Evolutionary conservation across 2,329 filamentous ascomycete genomes (phyloP).

Genomic region (Parastagonospora avenae): DNA sequence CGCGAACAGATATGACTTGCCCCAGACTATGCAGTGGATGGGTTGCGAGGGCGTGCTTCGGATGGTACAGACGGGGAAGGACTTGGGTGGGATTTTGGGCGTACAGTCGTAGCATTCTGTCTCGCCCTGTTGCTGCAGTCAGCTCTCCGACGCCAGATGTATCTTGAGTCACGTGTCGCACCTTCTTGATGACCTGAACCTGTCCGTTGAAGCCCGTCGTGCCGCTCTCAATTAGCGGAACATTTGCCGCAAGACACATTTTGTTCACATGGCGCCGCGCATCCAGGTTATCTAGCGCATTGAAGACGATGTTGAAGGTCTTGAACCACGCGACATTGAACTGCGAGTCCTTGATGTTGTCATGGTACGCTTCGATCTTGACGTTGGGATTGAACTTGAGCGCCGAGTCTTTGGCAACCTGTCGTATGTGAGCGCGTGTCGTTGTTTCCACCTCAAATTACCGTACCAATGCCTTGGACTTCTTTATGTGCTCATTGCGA

Average conservation of each 20-base stretch:
- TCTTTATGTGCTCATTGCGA: constrained; percentile 95
- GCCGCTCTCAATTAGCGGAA: constrained; percentile 92
- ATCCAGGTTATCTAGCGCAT: constrained; percentile 94
- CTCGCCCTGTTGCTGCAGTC: constrained; percentile 57
- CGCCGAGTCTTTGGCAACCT: constrained; percentile 93
- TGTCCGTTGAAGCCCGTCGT: constrained; percentile 98
- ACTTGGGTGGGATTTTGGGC: constrained; percentile 86
- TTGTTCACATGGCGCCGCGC: constrained; percentile 93
- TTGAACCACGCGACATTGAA: constrained; percentile 92
- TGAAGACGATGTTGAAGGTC: constrained; percentile 85
- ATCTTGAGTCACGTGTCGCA: constrained; percentile 25
- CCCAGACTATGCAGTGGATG: constrained; percentile 99
- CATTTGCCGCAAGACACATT: constrained; percentile 91
- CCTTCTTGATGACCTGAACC: constrained; percentile 92
- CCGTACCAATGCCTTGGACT: constrained; percentile 88
- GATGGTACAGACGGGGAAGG: constrained; percentile 96
- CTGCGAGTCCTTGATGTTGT: constrained; percentile 87
- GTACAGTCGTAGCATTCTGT: constrained; percentile 98
- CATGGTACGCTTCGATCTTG: constrained; percentile 86
- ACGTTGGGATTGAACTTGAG: constrained; percentile 87
- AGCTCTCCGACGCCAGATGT: background rate
- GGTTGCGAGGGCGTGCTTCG: constrained; percentile 94
- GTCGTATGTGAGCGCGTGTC: constrained; percentile 24
- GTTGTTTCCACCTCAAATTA: background rate
- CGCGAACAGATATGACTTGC: constrained; percentile 92